Base-by-base conservation (phyloP, 345 rosid species). In the Populus simonii region DNA sequence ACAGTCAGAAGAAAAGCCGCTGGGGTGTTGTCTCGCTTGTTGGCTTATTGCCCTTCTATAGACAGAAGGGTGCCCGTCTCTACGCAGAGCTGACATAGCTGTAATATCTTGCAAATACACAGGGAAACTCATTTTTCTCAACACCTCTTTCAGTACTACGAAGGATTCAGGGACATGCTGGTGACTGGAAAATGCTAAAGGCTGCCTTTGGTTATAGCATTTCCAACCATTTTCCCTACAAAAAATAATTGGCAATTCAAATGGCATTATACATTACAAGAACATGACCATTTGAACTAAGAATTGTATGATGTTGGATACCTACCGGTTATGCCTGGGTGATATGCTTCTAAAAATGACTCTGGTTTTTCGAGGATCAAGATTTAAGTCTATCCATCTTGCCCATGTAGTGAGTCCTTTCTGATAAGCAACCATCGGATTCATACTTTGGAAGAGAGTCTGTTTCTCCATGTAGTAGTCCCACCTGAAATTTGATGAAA, bases 11-110 rank as follows among this genome's bases (percentile, higher is more conserved):
- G 91, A 83, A 69, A 82, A 39, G 47, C 81, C 89, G 51, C 39
- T 53, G 0, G 71, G 80, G 68, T 91, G 90, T 71, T 88, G 91
- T 83, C 77, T 92, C 74, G 84, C 80, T 36, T 85, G 88, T 76
- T 90, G 89, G 70, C 61, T 80, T 76, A 91, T 79, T 18, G 86
- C 85, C 79, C 87, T 90, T 80, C 88, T 87, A 72, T 89, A 95
- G n/a, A 93, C 92, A 0, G 98, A 93, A 70, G 99, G 99, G 81
- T 95, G 98, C 11, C 92, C 99, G 5, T 95, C 99, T 84, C 89
- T 88, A 10, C 99, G 84, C 3, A 88, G 86, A 22, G 96, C 93
- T 0, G 98, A 86, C 90, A 95, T 87, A 27, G 90, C 75, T n/a
- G 98, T 93, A 63, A 93, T 89, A 57, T 93, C 92, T 51, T 91